Conservation (phyloP, 192 early-diverging fungal genomes). For the Pilaira anomala region DNA sequence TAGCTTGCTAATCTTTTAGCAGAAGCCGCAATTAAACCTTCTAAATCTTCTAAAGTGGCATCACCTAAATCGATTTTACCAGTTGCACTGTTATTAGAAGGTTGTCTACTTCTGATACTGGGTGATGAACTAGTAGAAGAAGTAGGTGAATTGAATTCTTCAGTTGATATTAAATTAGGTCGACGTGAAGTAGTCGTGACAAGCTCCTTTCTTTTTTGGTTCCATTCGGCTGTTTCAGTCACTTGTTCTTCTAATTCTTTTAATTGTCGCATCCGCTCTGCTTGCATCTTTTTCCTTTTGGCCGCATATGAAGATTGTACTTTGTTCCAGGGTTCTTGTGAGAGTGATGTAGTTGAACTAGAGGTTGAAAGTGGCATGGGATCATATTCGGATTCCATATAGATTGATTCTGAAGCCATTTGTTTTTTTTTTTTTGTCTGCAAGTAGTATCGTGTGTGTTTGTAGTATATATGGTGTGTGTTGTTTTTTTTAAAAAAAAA, state of each 20-base stretch:
- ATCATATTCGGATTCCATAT: conserved; percentile 1
- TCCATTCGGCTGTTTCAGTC: conserved; percentile 11
- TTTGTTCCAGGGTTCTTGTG: conserved; percentile 11
- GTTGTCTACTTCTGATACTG: background rate
- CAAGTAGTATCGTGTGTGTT: background rate
- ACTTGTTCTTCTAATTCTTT: conserved; percentile 20
- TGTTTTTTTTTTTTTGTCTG: background rate
- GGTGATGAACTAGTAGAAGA: background rate
- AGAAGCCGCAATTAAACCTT: conserved; percentile 29
- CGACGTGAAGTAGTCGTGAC: conserved; percentile 7
- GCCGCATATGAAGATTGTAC: conserved; percentile 15
- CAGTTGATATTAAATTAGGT: background rate
- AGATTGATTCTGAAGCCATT: background rate
- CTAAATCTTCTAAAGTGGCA: conserved; percentile 25
- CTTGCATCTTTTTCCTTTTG: conserved; percentile 16
- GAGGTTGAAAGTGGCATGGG: background rate
- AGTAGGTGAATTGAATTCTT: background rate
- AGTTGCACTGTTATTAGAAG: background rate
- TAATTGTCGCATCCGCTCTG: conserved; percentile 16
- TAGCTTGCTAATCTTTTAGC: conserved; percentile 25
- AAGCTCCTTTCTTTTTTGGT: conserved; percentile 6
- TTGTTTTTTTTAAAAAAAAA: background rate
- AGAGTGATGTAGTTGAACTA: background rate
- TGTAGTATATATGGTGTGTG: background rate
- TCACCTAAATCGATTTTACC: conserved; percentile 23